Base-by-base conservation (phyloP, 2,329 filamentous ascomycete species). In the Cladophialophora exuberans region DNA sequence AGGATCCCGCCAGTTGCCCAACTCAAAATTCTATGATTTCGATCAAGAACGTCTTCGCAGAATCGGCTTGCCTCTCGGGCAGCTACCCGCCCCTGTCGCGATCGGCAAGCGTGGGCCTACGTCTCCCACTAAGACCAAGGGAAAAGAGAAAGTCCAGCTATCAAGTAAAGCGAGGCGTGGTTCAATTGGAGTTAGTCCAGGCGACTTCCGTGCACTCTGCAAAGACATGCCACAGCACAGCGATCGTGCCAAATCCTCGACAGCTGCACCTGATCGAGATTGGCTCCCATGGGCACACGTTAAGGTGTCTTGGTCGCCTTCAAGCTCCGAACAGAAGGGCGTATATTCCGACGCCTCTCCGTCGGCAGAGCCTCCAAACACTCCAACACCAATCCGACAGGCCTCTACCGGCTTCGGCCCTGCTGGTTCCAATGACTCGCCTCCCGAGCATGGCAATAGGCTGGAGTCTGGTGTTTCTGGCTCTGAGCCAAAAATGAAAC, bases 271-370 rank as follows among this genome's bases (percentile, higher is more conserved):
- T 59, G 70, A 68, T 38, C 73, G 62, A 49, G 72, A 64, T 18
- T 95, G 89, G 86, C 82, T 85, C 57, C 85, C 88, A 52, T 96
- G 90, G 87, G 89, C 88, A 18, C 85, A 88, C 66, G 81, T 97
- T 44, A 86, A 85, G 64, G 74, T 97, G 48, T 83, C 85, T 17
- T 97, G 96, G 72, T 96, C 96, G 65, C 80, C 74, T 28, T 65
- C 67, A 60, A 65, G 64, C 58, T 46, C 65, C 41, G 51, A 61
- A 65, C 49, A 57, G 30, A 47, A 51, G 26, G 4, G 36, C 54
- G n/a, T 67, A 33, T 54, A 61, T 39, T 51, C 47, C 28, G 67
- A 68, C 7, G 20, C 47, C 11, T 50, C 56, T 18, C 63, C 64
- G 26, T 57, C 63, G 42, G 72, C 78, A 6, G 80, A 82, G 30